phyloP scores from a whole-genome alignment of 2,329 filamentous ascomycete species.

The Sclerotinia spermophila region DNA sequence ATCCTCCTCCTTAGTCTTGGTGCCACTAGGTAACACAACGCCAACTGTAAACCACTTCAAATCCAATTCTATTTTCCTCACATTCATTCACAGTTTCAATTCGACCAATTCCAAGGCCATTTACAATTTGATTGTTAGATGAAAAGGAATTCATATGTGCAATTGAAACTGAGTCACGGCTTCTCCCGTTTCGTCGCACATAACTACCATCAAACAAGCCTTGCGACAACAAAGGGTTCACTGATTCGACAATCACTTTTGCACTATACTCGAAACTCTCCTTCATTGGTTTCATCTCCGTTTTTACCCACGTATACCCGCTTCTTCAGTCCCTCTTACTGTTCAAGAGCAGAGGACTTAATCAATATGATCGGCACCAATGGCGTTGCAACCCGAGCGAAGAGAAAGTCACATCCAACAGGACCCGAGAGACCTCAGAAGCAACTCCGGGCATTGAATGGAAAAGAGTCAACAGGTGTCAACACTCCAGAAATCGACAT shows the following conservation, averaged over 20 bases:
- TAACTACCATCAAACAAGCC: constrained; percentile 16
- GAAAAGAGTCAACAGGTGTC: constrained; percentile 36
- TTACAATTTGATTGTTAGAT: constrained; percentile 30
- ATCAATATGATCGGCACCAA: constrained; percentile 32
- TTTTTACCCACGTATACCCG: not conserved
- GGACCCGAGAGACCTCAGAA: constrained; percentile 36
- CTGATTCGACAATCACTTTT: constrained; percentile 1
- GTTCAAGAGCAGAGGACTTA: not conserved
- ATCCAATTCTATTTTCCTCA: not conserved
- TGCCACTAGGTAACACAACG: not conserved
- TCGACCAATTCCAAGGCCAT: not conserved
- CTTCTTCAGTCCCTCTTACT: not conserved
- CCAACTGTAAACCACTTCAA: constrained; percentile 10
- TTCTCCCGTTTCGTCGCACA: constrained; percentile 30
- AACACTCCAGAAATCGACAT: constrained; percentile 36
- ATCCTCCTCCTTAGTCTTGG: not conserved
- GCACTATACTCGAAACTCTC: constrained; percentile 2
- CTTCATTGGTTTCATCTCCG: not conserved
- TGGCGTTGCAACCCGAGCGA: constrained; percentile 27
- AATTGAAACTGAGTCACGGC: constrained; percentile 35
- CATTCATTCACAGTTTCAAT: not conserved
- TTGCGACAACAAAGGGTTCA: constrained; percentile 18
- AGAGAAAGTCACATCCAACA: constrained; percentile 37
- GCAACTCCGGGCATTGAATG: constrained; percentile 35
- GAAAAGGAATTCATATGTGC: constrained; percentile 33